Conservation (phyloP, 139 green algal genomes). For the Auxenochlorella protothecoides region DNA sequence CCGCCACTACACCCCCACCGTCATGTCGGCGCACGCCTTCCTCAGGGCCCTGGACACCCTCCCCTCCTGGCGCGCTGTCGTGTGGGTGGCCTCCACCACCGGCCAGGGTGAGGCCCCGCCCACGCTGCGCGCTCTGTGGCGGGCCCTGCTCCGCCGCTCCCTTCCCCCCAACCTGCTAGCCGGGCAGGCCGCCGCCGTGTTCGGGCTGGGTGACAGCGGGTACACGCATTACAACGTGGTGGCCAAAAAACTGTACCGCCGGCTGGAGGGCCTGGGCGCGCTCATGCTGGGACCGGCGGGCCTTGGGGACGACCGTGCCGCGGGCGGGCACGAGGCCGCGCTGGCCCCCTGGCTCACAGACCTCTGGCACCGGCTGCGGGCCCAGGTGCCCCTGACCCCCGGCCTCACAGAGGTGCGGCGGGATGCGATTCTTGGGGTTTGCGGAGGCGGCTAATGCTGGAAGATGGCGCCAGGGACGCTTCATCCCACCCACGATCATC, state of each 20-base stretch:
- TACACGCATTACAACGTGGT: conserved; percentile 89
- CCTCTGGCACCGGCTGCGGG: conserved; percentile 58
- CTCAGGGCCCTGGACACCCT: conserved; percentile 31
- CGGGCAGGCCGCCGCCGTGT: conserved; percentile 56
- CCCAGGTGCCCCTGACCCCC: conserved; percentile 31
- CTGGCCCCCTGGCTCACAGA: conserved; percentile 77
- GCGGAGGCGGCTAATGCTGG: too few species aligned
- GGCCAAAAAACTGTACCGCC: conserved; percentile 80
- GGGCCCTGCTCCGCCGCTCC: conserved; percentile 74
- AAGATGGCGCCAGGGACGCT: too few species aligned
- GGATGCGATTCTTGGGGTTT: too few species aligned
- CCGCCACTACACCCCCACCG: conserved; percentile 27
- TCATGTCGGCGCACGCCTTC: conserved; percentile 69
- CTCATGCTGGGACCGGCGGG: conserved; percentile 28
- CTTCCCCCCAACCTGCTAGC: conserved; percentile 58
- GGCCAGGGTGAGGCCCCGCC: conserved; percentile 79
- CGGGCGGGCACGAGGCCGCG: conserved; percentile 71
- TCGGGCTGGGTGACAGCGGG: conserved; percentile 85
- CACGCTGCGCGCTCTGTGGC: conserved; percentile 87
- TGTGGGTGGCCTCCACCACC: conserved; percentile 76
- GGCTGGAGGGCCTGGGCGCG: conserved; percentile 74
- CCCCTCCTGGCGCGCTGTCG: conserved; percentile 38
- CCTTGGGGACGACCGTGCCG: conserved; percentile 82
- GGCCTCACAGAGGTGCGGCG: conserved; percentile 24
- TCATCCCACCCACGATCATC: too few species aligned